These are phyloP conservation scores for Trametes sp. DNA, from an alignment of 1,284 basidiomycete genomes.

Conservation along the genomic window DNA sequence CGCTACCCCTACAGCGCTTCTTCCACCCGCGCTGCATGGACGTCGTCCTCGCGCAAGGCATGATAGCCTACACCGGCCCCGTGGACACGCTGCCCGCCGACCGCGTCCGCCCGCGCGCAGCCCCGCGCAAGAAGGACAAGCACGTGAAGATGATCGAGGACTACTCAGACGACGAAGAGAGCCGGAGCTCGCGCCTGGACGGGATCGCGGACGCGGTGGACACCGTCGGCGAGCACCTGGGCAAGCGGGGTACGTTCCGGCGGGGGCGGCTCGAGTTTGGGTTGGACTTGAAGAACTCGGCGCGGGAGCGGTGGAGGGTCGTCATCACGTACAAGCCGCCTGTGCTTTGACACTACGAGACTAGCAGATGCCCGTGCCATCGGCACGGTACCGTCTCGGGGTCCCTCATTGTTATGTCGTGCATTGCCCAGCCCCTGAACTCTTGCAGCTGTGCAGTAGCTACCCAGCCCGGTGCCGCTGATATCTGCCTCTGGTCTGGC, in stretches of 20 bases:
- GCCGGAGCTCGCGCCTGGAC: not conserved
- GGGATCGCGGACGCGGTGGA: not conserved
- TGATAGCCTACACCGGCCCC: conserved; percentile 20
- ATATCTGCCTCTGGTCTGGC: too few relatives aligned
- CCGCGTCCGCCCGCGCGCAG: not conserved
- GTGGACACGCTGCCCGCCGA: conserved; percentile 12
- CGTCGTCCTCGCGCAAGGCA: conserved; percentile 30
- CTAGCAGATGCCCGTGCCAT: too few relatives aligned
- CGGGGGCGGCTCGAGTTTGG: conserved; percentile 4
- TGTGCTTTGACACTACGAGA: conserved; percentile 19
- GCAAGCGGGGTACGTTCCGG: not conserved
- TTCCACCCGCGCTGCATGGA: conserved; percentile 34
- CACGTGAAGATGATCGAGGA: conserved; percentile 13
- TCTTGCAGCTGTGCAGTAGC: too few relatives aligned
- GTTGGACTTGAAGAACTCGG: conserved; percentile 16
- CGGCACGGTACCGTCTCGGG: too few relatives aligned
- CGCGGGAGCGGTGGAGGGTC: conserved; percentile 19
- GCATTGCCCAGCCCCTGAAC: too few relatives aligned
- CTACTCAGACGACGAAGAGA: conserved; percentile 16
- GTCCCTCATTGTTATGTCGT: too few relatives aligned
- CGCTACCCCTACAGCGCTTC: conserved; percentile 19
- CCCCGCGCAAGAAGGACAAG: not conserved
- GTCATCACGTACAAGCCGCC: conserved; percentile 22
- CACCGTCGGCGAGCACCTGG: not conserved
- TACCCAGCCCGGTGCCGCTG: too few relatives aligned